Percentiles rank a stretch among this genome's conserved stretches.
Conservation (phyloP, 768 basidiomycete genomes). For the Panus rudis region DNA sequence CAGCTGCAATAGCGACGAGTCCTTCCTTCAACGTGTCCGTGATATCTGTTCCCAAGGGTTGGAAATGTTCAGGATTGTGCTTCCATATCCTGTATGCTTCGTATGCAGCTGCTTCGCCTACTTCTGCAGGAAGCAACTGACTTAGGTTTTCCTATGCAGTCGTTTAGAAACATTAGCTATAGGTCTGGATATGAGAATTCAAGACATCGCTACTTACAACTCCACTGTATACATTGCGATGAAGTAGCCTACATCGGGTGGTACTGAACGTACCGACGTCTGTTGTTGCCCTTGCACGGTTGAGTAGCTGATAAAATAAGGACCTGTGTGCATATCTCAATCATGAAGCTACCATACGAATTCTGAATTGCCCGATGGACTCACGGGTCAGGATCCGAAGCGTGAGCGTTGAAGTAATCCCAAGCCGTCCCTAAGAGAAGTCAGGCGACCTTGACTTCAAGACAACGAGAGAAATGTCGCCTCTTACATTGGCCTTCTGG, state of each 20-base stretch:
- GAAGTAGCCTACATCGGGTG: constrained; percentile 58
- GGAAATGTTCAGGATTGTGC: constrained; percentile 44
- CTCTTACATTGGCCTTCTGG: constrained; percentile 50
- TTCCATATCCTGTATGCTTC: constrained; percentile 69
- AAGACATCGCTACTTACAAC: no score
- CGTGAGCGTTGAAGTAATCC: constrained; percentile 61
- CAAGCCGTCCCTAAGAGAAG: constrained; percentile 59
- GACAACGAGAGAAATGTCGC: constrained; percentile 19
- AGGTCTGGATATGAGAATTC: no score
- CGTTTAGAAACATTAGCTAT: no score
- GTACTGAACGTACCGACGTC: constrained; percentile 37
- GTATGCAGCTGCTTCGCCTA: constrained; percentile 74
- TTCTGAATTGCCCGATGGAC: no score
- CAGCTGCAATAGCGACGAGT: constrained; percentile 60
- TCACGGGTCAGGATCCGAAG: constrained; percentile 50
- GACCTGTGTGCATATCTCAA: constrained; percentile 10
- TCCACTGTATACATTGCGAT: constrained; percentile 58
- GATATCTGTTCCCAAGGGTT: constrained; percentile 47
- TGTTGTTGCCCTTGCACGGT: constrained; percentile 16
- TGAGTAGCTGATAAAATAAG: constrained; percentile 31
- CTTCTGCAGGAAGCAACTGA: constrained; percentile 47
- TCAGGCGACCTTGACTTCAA: no score
- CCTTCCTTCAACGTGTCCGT: constrained; percentile 61
- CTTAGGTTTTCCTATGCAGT: constrained; percentile 42
- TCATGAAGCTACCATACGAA: neutral